Evolutionary conservation across 148 eudicot species (phyloP), one percentile per base, ranked within the genome.

Genomic region (Arctostaphylos glauca): DNA sequence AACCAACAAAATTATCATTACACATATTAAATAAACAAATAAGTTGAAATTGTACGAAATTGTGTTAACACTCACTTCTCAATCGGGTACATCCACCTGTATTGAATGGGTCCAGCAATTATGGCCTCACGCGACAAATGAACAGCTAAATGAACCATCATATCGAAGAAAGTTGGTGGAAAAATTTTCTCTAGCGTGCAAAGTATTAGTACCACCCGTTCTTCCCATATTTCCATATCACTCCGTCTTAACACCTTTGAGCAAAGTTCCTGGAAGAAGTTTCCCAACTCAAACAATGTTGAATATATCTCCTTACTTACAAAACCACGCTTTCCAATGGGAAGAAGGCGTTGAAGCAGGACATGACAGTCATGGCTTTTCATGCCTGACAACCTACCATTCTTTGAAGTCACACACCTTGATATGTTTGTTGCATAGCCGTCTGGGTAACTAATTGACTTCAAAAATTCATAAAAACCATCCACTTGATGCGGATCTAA

Each of bases 1-100:
- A 60, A 21, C n/a, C 25, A 66, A 66, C 3, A 10, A 66, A 62
- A 23, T 6, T 25, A 10, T 3, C 44, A 66, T 60, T 60, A 60
- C 10, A 18, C n/a, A 53, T 41, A 0, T 4, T 18, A 16, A 15
- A 56, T 25, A 55, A 78, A 5, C 3, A 52, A 14, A 2, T n/a
- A 21, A 12, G 2, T 23, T n/a, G n/a, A n/a, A n/a, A 31, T 78
- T 41, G 5, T 5, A 55, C 10, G 3, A 60, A 6, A 25, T 8
- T 53, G 46, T 3, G 50, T 14, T 10, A 77, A 21, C 18, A 6
- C 13, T 77, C 5, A 83, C 81, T 81, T 77, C 41, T 83, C 85
- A 77, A 64, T 66, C 3, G 77, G 77, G 38, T 62, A 78, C 81
- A 83, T 83, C 85, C 81, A 83, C 15, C 76, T 55, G 46, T 64